phyloP scores from a whole-genome alignment of 306 rosid genomes.

The Ceratonia siliqua region DNA sequence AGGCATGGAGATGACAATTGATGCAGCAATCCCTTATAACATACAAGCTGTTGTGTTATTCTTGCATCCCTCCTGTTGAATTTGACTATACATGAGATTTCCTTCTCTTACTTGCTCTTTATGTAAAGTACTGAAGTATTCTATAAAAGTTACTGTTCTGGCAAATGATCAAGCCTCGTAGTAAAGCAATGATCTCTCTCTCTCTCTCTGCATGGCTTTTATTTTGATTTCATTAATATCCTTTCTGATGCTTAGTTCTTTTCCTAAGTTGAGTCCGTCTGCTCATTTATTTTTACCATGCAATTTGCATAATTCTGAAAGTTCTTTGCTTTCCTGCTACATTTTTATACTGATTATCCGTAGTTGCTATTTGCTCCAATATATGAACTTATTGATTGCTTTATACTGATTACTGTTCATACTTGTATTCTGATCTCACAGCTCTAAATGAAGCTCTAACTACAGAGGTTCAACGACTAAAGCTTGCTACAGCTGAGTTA shows the following conservation, averaged over 20 bases:
- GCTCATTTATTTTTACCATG: neutral
- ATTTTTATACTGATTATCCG: neutral
- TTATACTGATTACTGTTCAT: conserved; percentile 21
- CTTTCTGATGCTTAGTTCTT: neutral
- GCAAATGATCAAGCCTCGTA: neutral
- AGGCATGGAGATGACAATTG: neutral
- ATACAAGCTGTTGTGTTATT: neutral
- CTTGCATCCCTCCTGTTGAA: conserved; percentile 26
- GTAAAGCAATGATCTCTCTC: neutral
- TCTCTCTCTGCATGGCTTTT: neutral
- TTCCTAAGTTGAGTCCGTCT: neutral
- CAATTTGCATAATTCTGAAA: neutral
- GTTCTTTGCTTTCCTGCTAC: conserved; percentile 1
- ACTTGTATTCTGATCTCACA: conserved; percentile 40
- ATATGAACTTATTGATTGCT: conserved; percentile 16
- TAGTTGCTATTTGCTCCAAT: neutral
- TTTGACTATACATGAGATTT: neutral
- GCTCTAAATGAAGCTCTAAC: conserved; percentile 91
- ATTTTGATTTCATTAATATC: neutral
- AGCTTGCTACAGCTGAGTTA: conserved; percentile 73
- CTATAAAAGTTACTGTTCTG: neutral
- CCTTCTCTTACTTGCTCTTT: neutral
- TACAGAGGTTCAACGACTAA: conserved; percentile 89
- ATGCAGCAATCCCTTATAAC: neutral
- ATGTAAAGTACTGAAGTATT: neutral